Evolutionary conservation across 2,329 filamentous ascomycete species (phyloP), one percentile per base, ranked within the genome.

Genomic region (Xylaria sp.): DNA sequence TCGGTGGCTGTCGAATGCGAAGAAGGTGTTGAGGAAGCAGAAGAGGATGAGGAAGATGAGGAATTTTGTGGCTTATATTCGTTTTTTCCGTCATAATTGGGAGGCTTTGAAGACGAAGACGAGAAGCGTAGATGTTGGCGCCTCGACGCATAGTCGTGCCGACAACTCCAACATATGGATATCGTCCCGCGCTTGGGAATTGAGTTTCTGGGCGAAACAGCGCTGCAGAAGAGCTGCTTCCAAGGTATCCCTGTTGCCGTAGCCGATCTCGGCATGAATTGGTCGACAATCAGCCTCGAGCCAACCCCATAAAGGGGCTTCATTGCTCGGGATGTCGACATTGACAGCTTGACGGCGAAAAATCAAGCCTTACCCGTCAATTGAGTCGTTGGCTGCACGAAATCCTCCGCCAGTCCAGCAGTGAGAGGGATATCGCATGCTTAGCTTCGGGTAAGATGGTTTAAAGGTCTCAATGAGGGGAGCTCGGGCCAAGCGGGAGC

Each of bases 71-170:
- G 34, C 23, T 65, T 46, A 2, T 65, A 18, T 44, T 51, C 51
- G 18, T 46, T 48, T 28, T 50, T 62, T 52, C 67, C 41, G 61
- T 71, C 2, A 44, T 71, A 28, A 55, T 65, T 34, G 48, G 75
- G 74, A 9, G 75, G 73, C 25, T 75, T 76, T 18, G 76, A 65
- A 39, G 71, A 76, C 48, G 81, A 81, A 61, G 75, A 81, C 37
- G 76, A 74, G 3, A 76, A 78, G 6, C 74, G 60, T 18, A 72
- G 69, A 46, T 69, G 74, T 25, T 70, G 75, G 34, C 70, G 28
- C 55, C 66, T 66, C 25, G 71, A 46, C n/a, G 63, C 44, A 56
- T 71, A 69, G 65, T 65, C 73, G 67, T 74, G 67, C 10, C 69
- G 73, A 48, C 75, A 80, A 56, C 71, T 76, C 37, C 77, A 74